Percentiles rank a stretch among this genome's conserved stretches.
Evolutionary conservation across 352 stramenopile genomes (phyloP).

Genomic region (Peronosclerospora sorghi): DNA sequence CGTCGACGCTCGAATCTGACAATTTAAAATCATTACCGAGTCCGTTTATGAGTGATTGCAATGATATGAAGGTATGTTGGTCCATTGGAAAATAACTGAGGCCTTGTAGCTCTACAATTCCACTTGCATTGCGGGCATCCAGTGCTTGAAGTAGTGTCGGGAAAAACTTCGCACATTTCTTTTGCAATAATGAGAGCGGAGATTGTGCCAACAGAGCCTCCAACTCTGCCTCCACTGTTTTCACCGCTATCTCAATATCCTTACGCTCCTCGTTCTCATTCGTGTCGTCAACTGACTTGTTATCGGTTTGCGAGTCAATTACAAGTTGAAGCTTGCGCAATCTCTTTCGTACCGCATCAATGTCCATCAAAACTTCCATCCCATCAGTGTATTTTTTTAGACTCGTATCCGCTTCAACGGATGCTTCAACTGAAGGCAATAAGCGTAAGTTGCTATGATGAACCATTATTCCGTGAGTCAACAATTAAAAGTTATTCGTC

Average conservation of each 20-base stretch:
- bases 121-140: conserved; percentile 21
- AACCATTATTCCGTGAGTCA: not conserved
- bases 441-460: conserved; percentile 17
- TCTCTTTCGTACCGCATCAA: conserved; percentile 24
- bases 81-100: conserved; percentile 42
- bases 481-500: not conserved
- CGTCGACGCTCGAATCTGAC: not conserved
- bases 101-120: conserved; percentile 33
- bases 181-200: conserved; percentile 17
- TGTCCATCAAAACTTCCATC: conserved; percentile 36
- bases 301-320: conserved; percentile 13
- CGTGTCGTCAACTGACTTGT: conserved; percentile 2
- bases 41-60: conserved; percentile 44
- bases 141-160: conserved; percentile 29
- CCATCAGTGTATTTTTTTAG: conserved; percentile 19
- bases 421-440: conserved; percentile 1
- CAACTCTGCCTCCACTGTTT: conserved; percentile 17
- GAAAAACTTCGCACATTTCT: conserved; percentile 28
- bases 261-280: not conserved
- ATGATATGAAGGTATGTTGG: conserved; percentile 29
- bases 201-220: conserved; percentile 20
- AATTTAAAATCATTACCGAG: conserved; percentile 19
- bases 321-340: conserved; percentile 33
- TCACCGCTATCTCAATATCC: conserved; percentile 1
- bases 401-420: not conserved